A percentile compares a stretch with the other conserved stretches of the same genome.
phyloP scores from a whole-genome alignment of 345 rosid species.

The Syzygium aqueum region DNA sequence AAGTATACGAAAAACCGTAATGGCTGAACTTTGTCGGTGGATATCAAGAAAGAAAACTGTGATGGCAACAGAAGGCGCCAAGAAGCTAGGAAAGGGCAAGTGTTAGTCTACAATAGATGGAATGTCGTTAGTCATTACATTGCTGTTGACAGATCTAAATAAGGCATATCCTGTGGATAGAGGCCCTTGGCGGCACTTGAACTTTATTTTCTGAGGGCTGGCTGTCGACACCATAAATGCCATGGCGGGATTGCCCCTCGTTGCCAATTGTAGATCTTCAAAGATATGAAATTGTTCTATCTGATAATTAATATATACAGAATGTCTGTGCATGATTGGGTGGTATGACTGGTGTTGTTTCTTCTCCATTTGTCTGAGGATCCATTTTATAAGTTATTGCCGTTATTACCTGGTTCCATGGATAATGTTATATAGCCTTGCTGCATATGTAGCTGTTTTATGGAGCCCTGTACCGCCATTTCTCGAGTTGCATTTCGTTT shows the following conservation, averaged over 20 bases:
- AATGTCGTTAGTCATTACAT: background rate
- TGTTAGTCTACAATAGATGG: background rate
- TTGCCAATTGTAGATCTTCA: background rate
- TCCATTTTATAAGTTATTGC: background rate
- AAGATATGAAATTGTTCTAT: background rate
- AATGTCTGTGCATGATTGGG: background rate
- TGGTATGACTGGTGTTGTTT: background rate
- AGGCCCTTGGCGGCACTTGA: background rate
- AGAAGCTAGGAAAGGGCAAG: background rate
- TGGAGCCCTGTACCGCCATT: too few species aligned
- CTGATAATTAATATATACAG: background rate
- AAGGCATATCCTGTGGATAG: background rate
- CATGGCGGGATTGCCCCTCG: background rate
- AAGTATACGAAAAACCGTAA: background rate
- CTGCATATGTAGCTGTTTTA: too few species aligned
- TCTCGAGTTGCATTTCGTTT: too few species aligned
- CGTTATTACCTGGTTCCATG: background rate
- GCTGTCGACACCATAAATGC: background rate
- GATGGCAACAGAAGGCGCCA: background rate
- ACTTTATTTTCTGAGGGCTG: background rate
- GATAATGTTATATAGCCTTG: too few species aligned
- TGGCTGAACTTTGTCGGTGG: background rate
- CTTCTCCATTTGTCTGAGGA: background rate
- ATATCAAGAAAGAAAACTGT: constrained; percentile 3
- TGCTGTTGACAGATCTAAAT: background rate